Evolutionary conservation across 225 moss, liverwort and hornwort species (phyloP).

Genomic region (Lunularia cruciata): DNA sequence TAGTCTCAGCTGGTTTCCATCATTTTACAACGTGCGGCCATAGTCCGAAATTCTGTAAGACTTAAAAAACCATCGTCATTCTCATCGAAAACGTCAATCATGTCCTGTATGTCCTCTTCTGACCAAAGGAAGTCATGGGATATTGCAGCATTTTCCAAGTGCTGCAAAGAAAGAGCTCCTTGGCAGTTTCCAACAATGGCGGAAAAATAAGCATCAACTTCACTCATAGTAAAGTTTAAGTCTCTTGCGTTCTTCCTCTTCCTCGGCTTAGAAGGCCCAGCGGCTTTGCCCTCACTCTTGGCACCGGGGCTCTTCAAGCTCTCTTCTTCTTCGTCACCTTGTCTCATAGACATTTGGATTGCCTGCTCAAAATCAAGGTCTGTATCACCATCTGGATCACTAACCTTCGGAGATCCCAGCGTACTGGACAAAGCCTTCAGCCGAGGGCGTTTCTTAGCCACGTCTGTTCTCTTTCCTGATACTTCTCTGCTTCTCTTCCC

Average conservation of each 20-base stretch:
- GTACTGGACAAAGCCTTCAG: conserved; percentile 10
- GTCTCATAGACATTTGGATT: conserved; percentile 31
- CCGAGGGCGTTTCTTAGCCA: conserved; percentile 18
- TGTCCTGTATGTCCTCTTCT: conserved; percentile 40
- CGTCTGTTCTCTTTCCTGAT: conserved; percentile 19
- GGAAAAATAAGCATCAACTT: conserved; percentile 40
- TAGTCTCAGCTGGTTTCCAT: conserved; percentile 25
- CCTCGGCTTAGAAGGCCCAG: conserved; percentile 18
- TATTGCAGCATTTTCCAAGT: conserved; percentile 26
- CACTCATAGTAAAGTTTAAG: conserved; percentile 19
- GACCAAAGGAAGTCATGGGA: conserved; percentile 38
- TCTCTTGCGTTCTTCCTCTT: conserved; percentile 18
- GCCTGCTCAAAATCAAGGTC: conserved; percentile 33
- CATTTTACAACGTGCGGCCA: conserved; percentile 40
- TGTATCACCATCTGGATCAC: conserved; percentile 24
- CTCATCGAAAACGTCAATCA: conserved; percentile 44
- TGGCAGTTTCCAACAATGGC: conserved; percentile 32
- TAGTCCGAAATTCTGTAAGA: conserved; percentile 36
- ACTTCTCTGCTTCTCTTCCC: conserved; percentile 10
- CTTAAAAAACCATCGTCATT: conserved; percentile 44
- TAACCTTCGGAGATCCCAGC: not conserved
- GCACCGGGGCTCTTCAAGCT: conserved; percentile 19
- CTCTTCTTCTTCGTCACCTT: conserved; percentile 21
- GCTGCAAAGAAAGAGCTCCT: conserved; percentile 28
- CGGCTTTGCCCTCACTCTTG: conserved; percentile 2